Evolutionary conservation across 495 filamentous ascomycete genomes (phyloP), one percentile per base, ranked within the genome.

Genomic region (Apodospora peruviana): DNA sequence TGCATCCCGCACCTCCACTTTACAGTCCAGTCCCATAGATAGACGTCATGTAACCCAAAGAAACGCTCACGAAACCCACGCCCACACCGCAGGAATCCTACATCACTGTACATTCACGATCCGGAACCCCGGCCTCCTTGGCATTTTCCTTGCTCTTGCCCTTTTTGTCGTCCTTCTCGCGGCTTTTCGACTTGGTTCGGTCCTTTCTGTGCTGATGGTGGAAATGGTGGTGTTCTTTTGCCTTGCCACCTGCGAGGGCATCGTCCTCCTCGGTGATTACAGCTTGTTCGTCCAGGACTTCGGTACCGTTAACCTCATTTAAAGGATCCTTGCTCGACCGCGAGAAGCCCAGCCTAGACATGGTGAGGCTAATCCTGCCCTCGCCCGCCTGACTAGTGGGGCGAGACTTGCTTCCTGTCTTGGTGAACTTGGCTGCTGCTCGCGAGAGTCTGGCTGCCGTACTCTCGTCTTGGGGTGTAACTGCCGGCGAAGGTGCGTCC

Each of bases 371-470:
- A 22, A 88, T 74, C 43, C 85, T 67, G 34, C 74, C 81, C 41
- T 90, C 86, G 19, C 84, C 83, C 5, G 73, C 69, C 51, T 86
- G 81, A 54, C 84, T 87, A 18, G 69, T 75, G 3, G 86, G 79
- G 47, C 86, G 79, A 54, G 85, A 88, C 53, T 77, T 84, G 42
- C 67, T 77, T 7, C 69, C 71, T 36, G 75, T 68, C 51, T 72
- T 77, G 37, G 63, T 73, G 27, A 77, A 72, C 39, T 75, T 79
- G 12, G 83, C 82, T 8, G 77, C 75, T 7, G 82, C 78, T 5
- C 84, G 74, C 24, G 82, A 83, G 22, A 80, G 55, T 52, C 78
- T 64, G 51, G 75, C 60, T 4, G 66, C 61, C 9, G 71, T 75
- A 20, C 58, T 68, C 40, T 77, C 76, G 38, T 86, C 84, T 10